A percentile compares a stretch with the other conserved stretches of the same genome.
These are phyloP conservation scores for Diaporthe caulivora DNA, from an alignment of 2,329 filamentous ascomycete species.

Conservation along the genomic window DNA sequence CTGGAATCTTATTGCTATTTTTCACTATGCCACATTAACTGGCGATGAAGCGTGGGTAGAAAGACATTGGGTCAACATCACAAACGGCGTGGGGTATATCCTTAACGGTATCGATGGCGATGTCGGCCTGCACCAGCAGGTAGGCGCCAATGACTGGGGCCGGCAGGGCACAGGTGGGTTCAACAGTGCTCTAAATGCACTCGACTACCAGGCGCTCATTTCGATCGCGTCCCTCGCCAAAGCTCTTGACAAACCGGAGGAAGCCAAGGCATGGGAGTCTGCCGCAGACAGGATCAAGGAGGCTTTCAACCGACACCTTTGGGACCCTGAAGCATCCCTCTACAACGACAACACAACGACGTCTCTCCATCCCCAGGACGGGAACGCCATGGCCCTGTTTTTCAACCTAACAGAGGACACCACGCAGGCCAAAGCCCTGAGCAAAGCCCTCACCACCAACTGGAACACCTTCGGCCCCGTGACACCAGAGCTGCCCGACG, in stretches of 20 bases:
- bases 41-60: background rate
- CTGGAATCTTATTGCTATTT: slow-evolving; percentile 12
- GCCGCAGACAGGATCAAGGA: slow-evolving; percentile 45
- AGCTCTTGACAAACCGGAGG: slow-evolving; percentile 54
- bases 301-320: slow-evolving; percentile 60
- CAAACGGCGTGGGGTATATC: slow-evolving; percentile 15
- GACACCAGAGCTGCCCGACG: slow-evolving; percentile 31
- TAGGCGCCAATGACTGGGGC: slow-evolving; percentile 42
- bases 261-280: slow-evolving; percentile 45
- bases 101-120: slow-evolving; percentile 62
- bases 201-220: slow-evolving; percentile 63
- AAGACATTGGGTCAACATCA: slow-evolving; percentile 4
- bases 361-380: slow-evolving; percentile 47
- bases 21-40: slow-evolving; percentile 5
- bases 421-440: slow-evolving; percentile 2
- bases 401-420: slow-evolving; percentile 35
- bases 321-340: slow-evolving; percentile 57
- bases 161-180: slow-evolving; percentile 2
- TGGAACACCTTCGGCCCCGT: slow-evolving; percentile 34
- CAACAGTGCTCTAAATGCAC: slow-evolving; percentile 62
- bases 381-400: slow-evolving; percentile 33
- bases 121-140: slow-evolving; percentile 23
- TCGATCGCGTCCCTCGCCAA: slow-evolving; percentile 60
- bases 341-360: slow-evolving; percentile 64
- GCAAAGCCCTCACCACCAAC: slow-evolving; percentile 26